A percentile compares a stretch with the other conserved stretches of the same genome.
Conservation (phyloP, 2,329 filamentous ascomycete genomes). For the Didymella arachidicola region DNA sequence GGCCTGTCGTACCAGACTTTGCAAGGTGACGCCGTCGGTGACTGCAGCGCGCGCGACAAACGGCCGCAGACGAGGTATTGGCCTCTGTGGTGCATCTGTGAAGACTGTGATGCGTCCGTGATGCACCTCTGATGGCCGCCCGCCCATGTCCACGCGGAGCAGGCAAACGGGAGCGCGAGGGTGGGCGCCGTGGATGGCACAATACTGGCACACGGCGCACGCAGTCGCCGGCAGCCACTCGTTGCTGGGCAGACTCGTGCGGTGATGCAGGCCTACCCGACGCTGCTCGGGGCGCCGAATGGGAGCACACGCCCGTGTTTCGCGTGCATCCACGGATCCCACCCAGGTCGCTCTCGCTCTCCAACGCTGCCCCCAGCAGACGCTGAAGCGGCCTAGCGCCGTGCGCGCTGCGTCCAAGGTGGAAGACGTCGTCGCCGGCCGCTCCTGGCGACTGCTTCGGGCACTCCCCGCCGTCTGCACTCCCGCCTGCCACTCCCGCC, state of each 20-base stretch:
- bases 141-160: slow-evolving; percentile 1
- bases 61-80: not conserved
- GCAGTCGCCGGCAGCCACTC: slow-evolving; percentile 23
- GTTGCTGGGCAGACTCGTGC: slow-evolving; percentile 11
- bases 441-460: slow-evolving; percentile 5
- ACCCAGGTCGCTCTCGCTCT: slow-evolving; percentile 12
- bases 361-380: slow-evolving; percentile 11
- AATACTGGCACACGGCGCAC: slow-evolving; percentile 1
- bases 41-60: slow-evolving; percentile 14
- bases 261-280: slow-evolving; percentile 48
- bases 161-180: slow-evolving; percentile 24
- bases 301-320: slow-evolving; percentile 20
- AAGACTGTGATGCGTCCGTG: no score
- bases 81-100: no score
- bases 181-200: slow-evolving; percentile 9
- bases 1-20: slow-evolving; percentile 37
- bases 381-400: slow-evolving; percentile 9
- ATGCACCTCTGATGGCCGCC: no score
- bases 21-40: not conserved
- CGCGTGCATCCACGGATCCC: slow-evolving; percentile 22
- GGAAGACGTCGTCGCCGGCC: not conserved
- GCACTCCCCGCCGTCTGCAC: slow-evolving; percentile 15
- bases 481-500: slow-evolving; percentile 12
- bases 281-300: slow-evolving; percentile 46
- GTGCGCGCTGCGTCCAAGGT: slow-evolving; percentile 1